phyloP scores from a whole-genome alignment of 306 rosid genomes.

The Rosa persica region DNA sequence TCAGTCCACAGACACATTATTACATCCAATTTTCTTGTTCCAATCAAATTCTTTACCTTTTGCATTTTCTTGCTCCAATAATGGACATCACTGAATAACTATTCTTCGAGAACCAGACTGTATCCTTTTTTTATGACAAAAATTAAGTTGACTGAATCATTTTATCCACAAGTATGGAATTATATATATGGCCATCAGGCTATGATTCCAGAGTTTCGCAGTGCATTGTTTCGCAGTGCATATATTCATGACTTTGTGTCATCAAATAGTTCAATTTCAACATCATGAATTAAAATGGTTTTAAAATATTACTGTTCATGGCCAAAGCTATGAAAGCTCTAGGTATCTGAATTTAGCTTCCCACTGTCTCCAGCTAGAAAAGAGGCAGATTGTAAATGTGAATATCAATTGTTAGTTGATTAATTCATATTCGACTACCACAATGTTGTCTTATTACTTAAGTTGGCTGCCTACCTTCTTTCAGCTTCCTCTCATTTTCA shows the following conservation, averaged over 20 bases:
- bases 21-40: background rate
- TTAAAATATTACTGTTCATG: background rate
- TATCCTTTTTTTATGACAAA: background rate
- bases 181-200: background rate
- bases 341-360: background rate
- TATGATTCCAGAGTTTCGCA: background rate
- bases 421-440: background rate
- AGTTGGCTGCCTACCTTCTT: background rate
- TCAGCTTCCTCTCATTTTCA: no score
- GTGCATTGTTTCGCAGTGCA: background rate
- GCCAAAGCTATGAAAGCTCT: background rate
- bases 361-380: background rate
- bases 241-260: no score
- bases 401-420: background rate
- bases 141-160: background rate
- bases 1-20: background rate
- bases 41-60: background rate
- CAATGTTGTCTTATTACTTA: background rate
- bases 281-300: background rate
- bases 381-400: background rate
- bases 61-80: constrained; percentile 3
- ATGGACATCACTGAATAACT: background rate
- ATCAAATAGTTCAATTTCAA: no score
- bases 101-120: background rate
- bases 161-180: background rate